These are phyloP conservation scores for Schoenoplectus triqueter DNA, from an alignment of 202 grass and related monocot genomes.

Conservation along the genomic window DNA sequence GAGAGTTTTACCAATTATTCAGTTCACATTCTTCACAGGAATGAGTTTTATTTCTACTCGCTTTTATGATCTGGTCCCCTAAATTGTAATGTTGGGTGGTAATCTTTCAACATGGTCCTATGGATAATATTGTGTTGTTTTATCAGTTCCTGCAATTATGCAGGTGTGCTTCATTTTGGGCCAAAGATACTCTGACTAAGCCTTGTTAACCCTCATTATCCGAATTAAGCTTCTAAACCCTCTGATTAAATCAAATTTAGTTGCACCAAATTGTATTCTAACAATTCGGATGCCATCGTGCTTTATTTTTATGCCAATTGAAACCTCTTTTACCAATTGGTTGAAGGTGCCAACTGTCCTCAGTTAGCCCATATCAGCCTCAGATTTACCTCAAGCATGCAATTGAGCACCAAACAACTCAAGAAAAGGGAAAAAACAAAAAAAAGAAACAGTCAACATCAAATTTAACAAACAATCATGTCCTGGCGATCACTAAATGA, in stretches of 20 bases:
- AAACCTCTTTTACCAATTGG: neutral
- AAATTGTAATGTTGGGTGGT: neutral
- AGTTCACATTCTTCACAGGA: neutral
- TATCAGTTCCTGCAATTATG: neutral
- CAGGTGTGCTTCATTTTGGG: neutral
- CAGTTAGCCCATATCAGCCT: neutral
- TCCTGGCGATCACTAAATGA: neutral
- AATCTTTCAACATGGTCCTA: neutral
- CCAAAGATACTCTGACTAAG: neutral
- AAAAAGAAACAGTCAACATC: neutral
- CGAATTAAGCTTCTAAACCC: neutral
- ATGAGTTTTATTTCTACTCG: neutral
- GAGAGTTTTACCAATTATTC: neutral
- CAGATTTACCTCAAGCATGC: neutral
- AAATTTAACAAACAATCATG: neutral
- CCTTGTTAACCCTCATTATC: conserved; percentile 2
- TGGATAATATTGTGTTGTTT: neutral
- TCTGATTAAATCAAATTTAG: conserved; percentile 1
- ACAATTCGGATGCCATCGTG: neutral
- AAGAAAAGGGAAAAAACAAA: neutral
- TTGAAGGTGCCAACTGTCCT: neutral
- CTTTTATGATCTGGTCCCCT: neutral
- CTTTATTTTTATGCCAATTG: neutral
- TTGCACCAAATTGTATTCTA: neutral
- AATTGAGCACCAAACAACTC: neutral